Base-by-base conservation (phyloP, 2,329 filamentous ascomycete genomes). In the Sarocladium oryzae region DNA sequence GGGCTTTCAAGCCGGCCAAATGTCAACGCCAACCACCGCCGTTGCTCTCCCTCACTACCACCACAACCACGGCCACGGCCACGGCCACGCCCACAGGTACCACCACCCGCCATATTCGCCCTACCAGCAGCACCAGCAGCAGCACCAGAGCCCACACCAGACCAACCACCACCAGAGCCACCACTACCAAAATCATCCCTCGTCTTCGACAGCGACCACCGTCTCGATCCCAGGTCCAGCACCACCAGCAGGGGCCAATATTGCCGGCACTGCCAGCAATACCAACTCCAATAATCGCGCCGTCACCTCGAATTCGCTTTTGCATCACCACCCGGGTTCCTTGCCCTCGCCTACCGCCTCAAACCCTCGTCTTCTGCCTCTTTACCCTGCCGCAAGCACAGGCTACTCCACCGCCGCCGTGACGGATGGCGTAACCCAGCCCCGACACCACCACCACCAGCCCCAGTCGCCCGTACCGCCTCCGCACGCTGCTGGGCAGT, bases 1-100 rank as follows among this genome's bases (percentile, higher is more conserved):
- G 43, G 43, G 43, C 20, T 21, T 32, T 23, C 26, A 28, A 48
- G 21, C 46, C 46, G 46, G 46, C 46, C 30, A 28, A 49, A 91
- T 92, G 88, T 91, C 88, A 76, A 90, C 87, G 60, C 87, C 88
- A 59, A 89, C 86, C 56, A 86, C 84, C 63, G 85, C 84, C 62
- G 86, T 85, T 67, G 84, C 84, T 59, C 76, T 88, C 64, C 83
- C 84, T 65, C 81, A 79, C 62, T 83, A 85, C 68, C 80, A 83
- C 69, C 77, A 79, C 55, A 78, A 78, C 63, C 82, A 82, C 71
- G 43, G 26, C 28, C 43, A 48, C 71, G 43, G 26, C 28, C 43
- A 48, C 43, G 43, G 43, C 43, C 43, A 45, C 24, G 26, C 40
- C 40, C 82, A 84, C 73, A 49, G 32, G 46, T 84, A 84, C 63